Evolutionary conservation across 2,329 filamentous ascomycete species (phyloP).

Genomic region (Cladosporium sp.): DNA sequence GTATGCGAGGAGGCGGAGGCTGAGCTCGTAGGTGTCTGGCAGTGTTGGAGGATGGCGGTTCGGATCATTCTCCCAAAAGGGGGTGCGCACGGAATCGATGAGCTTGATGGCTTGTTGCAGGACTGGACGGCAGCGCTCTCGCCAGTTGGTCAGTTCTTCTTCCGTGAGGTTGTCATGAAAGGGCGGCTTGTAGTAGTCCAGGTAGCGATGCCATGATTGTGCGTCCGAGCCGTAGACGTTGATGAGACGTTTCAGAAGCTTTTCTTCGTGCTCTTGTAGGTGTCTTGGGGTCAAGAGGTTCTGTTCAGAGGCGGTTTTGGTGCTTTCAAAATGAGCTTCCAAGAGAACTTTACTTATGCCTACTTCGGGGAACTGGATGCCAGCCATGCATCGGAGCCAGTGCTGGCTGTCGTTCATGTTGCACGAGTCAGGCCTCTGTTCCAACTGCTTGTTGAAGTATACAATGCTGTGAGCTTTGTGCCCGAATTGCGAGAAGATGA

Average conservation of each 20-base stretch:
- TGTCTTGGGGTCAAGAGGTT: conserved; percentile 12
- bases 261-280: conserved; percentile 6
- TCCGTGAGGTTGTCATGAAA: neutral
- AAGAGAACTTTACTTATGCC: neutral
- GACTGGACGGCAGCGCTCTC: conserved; percentile 14
- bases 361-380: neutral
- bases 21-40: conserved; percentile 22
- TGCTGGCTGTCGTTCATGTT: neutral
- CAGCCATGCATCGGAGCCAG: neutral
- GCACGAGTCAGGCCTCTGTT: neutral
- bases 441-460: neutral
- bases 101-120: conserved; percentile 13
- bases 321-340: conserved; percentile 19
- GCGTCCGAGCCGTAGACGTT: neutral
- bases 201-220: conserved; percentile 8
- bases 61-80: conserved; percentile 15
- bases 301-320: conserved; percentile 21
- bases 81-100: conserved; percentile 16
- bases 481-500: neutral
- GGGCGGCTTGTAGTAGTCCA: neutral
- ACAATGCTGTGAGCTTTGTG: neutral
- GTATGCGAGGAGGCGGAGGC: conserved; percentile 27
- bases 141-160: conserved; percentile 4
- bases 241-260: conserved; percentile 9
- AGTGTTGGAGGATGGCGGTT: conserved; percentile 15